A percentile compares a stretch with the other conserved stretches of the same genome.
Evolutionary conservation across 1,139 yeast genomes (phyloP).

Genomic region (Candida neerlandica): DNA sequence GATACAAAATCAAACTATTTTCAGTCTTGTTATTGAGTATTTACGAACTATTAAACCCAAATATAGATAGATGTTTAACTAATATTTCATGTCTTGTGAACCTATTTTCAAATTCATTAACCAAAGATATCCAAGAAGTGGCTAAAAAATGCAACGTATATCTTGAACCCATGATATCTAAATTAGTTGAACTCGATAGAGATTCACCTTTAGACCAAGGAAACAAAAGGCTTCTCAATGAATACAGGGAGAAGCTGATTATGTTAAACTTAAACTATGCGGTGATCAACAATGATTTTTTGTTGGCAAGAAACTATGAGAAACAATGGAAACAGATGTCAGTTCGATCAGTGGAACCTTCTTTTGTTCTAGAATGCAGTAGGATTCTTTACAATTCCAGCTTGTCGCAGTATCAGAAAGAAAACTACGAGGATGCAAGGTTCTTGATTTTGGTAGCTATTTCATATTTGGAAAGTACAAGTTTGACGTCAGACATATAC

Average conservation of each 20-base stretch:
- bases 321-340: conserved; percentile 2
- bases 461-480: conserved; percentile 10
- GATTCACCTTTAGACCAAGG: conserved; percentile 7
- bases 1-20: conserved; percentile 21
- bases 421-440: conserved; percentile 6
- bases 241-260: conserved; percentile 8
- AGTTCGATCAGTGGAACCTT: conserved; percentile 1
- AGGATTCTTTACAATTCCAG: conserved; percentile 12
- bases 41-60: conserved; percentile 20
- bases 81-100: conserved; percentile 21
- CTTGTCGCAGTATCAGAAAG: conserved; percentile 7
- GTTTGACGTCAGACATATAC: conserved; percentile 2
- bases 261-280: conserved; percentile 13
- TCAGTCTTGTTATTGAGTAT: conserved; percentile 23
- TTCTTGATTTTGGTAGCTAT: conserved; percentile 10
- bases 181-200: conserved; percentile 7
- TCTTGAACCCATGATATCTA: conserved; percentile 9
- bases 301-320: conserved; percentile 9
- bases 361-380: conserved; percentile 13
- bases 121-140: conserved; percentile 13
- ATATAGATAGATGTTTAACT: conserved; percentile 20
- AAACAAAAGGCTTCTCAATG: conserved; percentile 4
- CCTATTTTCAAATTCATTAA: conserved; percentile 16
- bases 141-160: conserved; percentile 15
- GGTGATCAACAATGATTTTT: conserved; percentile 8